Evolutionary conservation across 305 asterid genomes (phyloP).

Genomic region (Ilex paraguariensis): DNA sequence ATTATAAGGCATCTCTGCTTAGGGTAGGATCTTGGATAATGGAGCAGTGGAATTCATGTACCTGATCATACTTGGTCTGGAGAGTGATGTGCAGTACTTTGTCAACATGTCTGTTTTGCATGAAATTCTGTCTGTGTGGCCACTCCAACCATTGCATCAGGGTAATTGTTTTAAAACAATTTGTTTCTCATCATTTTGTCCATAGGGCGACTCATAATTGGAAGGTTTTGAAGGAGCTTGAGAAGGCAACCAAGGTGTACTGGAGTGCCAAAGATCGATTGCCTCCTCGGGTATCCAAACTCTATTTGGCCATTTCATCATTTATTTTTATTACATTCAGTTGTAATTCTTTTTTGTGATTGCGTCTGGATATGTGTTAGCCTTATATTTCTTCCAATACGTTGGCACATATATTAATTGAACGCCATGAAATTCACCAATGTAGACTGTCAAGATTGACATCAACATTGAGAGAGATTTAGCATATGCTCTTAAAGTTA

Average conservation of each 20-base stretch:
- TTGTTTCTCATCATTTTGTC: too few species aligned
- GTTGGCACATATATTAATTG: background rate
- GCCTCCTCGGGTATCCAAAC: constrained; percentile 77
- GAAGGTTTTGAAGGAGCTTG: constrained; percentile 86
- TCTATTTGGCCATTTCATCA: background rate
- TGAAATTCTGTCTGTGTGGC: too few species aligned
- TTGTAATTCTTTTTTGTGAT: background rate
- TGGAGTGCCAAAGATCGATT: constrained; percentile 86
- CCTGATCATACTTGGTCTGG: too few species aligned
- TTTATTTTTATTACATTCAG: background rate
- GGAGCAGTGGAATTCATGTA: too few species aligned
- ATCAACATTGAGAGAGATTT: constrained; percentile 85
- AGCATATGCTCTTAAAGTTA: constrained; percentile 88
- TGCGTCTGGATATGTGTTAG: background rate
- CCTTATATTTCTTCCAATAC: too few species aligned
- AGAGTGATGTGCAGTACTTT: too few species aligned
- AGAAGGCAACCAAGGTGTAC: constrained; percentile 81
- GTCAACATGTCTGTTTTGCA: too few species aligned
- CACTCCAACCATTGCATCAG: too few species aligned
- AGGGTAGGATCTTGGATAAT: too few species aligned
- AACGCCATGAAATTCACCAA: background rate
- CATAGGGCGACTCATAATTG: constrained; percentile 88
- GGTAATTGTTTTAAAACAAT: too few species aligned
- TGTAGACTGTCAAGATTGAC: constrained; percentile 83
- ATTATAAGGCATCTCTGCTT: too few species aligned